A percentile compares a stretch with the other conserved stretches of the same genome.
Evolutionary conservation across 2,329 filamentous ascomycete genomes (phyloP).

Genomic region (Cercospora brassicicola): DNA sequence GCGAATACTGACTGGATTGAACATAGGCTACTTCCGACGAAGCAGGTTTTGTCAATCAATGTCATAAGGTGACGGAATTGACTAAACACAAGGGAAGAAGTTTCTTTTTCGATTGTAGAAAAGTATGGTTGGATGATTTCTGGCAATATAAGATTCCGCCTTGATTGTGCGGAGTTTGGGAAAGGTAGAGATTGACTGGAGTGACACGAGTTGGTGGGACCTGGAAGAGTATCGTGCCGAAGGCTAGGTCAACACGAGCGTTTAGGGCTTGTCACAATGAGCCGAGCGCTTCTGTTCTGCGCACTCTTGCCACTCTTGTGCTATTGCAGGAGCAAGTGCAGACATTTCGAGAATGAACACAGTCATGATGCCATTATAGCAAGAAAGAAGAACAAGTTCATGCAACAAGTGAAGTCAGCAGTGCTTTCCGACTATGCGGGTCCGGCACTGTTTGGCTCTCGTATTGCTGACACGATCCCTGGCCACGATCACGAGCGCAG

Average conservation of each 20-base stretch:
- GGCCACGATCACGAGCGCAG: neutral
- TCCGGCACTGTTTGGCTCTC: neutral
- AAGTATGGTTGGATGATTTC: neutral
- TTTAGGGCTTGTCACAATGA: neutral
- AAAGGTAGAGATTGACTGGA: no score
- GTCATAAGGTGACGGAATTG: neutral
- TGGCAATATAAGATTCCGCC: neutral
- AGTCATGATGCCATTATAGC: neutral
- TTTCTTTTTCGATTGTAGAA: conserved; percentile 3
- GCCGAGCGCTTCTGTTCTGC: neutral
- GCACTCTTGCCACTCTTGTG: neutral
- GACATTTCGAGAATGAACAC: neutral
- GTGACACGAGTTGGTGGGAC: no score
- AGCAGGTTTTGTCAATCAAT: neutral
- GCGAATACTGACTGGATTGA: no score
- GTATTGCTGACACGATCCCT: neutral
- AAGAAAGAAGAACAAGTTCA: neutral
- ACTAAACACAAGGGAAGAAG: neutral
- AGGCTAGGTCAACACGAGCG: no score
- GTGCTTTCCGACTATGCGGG: neutral
- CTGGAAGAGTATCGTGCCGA: no score
- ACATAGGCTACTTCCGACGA: neutral
- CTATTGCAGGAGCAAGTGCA: neutral
- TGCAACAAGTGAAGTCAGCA: neutral
- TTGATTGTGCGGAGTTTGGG: neutral